These are phyloP conservation scores for Verticillium nubilum DNA, from an alignment of 2,329 filamentous ascomycete species.

Conservation along the genomic window DNA sequence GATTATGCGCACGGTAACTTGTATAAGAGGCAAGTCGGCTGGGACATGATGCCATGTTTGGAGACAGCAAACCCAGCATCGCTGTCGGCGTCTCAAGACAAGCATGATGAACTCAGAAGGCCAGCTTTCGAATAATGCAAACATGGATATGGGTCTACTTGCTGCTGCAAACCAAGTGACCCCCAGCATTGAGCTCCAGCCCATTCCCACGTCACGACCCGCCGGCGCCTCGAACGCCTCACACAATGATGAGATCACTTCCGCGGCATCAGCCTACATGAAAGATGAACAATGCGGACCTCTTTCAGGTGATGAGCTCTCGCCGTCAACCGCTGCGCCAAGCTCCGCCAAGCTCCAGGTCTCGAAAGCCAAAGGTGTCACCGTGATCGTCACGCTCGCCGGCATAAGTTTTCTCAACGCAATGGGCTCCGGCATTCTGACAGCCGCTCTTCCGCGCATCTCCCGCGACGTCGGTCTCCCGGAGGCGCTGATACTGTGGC, in stretches of 20 bases:
- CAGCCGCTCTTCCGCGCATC: constrained; percentile 30
- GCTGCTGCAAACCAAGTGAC: background rate
- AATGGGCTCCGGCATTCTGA: constrained; percentile 30
- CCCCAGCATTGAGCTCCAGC: background rate
- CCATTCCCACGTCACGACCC: background rate
- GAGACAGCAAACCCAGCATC: too few relatives aligned
- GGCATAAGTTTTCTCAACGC: constrained; percentile 28
- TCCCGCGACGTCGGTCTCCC: constrained; percentile 25
- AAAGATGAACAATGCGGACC: background rate
- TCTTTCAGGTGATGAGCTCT: background rate
- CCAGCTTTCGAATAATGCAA: background rate
- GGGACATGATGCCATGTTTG: too few relatives aligned
- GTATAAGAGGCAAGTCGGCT: background rate
- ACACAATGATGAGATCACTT: background rate
- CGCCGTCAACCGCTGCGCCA: background rate
- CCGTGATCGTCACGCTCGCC: constrained; percentile 24
- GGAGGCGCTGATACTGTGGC: constrained; percentile 24
- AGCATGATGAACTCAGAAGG: background rate
- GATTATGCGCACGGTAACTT: too few relatives aligned
- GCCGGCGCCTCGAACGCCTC: background rate
- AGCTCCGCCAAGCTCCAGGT: constrained; percentile 5
- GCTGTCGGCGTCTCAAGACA: too few relatives aligned
- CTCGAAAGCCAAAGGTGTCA: constrained; percentile 16
- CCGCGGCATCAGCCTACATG: background rate
- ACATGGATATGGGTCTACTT: background rate